Evolutionary conservation across 2,329 filamentous ascomycete species (phyloP), one percentile per base, ranked within the genome.

Genomic region (Sporothrix brasiliensis): DNA sequence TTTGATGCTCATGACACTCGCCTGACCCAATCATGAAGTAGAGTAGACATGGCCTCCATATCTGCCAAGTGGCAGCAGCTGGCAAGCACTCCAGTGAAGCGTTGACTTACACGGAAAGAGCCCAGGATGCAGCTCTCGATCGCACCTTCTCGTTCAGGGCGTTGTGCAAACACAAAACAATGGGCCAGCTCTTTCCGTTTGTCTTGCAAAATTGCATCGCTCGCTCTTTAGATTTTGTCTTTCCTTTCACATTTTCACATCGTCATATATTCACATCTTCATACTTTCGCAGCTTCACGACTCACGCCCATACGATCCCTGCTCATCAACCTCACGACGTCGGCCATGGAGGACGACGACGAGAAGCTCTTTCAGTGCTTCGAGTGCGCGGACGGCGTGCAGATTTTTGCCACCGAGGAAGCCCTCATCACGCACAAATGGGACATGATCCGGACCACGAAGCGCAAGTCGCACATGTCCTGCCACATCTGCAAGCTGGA

Each of bases 401-500:
- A 71, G 27, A 63, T 56, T 21, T 76, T 77, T 30, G 6, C 66
- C 52, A 68, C 63, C 6, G 71, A 73, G 6, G 74, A 74, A 6
- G 76, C 70, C 4, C 72, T 77, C 6, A 58, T 75, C 7, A 68
- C 72, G 52, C 76, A 77, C 73, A 80, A 79, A 63, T 71, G 71
- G 24, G 73, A 75, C 24, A 77, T 78, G 73, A 72, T 74, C 4
- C 74, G 75, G 6, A 27, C 73, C 0, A 70, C 69, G n/a, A 61
- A 69, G 34, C 52, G n/a, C 19, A 74, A 19, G 79, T 61, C 72
- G 81, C 69, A 76, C 81, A 21, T 78, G 72, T 54, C 77, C 70
- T 84, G 82, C 76, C 76, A 78, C 30, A 71, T 79, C 39, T 84
- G 82, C 69, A 76, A 79, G 3, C 50, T 75, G 10, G 76, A 79